These are phyloP conservation scores for Kuraishia capsulata DNA, from an alignment of 805 yeast species.

Conservation along the genomic window DNA sequence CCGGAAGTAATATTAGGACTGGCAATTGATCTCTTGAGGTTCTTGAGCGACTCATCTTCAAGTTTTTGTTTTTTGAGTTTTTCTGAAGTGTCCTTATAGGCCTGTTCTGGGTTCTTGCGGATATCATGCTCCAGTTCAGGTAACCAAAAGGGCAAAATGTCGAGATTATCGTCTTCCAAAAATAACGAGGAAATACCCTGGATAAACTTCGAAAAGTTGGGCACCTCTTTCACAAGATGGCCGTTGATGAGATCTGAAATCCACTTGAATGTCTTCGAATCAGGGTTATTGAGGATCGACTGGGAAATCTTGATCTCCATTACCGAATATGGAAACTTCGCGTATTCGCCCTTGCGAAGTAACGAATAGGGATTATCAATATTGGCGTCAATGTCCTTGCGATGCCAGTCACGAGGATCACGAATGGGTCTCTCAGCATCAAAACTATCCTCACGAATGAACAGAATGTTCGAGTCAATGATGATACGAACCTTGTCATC, in stretches of 20 bases:
- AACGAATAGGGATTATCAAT: conserved; percentile 60
- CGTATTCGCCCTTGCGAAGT: conserved; percentile 77
- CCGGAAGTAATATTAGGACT: not conserved
- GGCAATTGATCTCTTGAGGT: conserved; percentile 26
- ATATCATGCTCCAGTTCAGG: conserved; percentile 80
- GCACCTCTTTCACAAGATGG: conserved; percentile 86
- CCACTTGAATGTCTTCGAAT: conserved; percentile 52
- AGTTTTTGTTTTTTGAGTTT: conserved; percentile 38
- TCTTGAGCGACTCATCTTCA: conserved; percentile 25
- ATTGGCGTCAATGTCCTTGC: conserved; percentile 79
- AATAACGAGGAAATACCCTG: conserved; percentile 88
- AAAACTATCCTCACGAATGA: conserved; percentile 85
- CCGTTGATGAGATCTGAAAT: conserved; percentile 75
- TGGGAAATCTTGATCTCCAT: conserved; percentile 67
- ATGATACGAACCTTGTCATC: conserved; percentile 87
- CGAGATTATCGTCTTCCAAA: conserved; percentile 84
- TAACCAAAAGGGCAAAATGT: conserved; percentile 89
- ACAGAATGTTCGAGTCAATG: conserved; percentile 80
- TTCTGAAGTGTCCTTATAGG: conserved; percentile 56
- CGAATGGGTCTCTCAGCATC: conserved; percentile 82
- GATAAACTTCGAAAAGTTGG: conserved; percentile 84
- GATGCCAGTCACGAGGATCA: conserved; percentile 85
- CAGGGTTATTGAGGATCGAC: conserved; percentile 38
- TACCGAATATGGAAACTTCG: conserved; percentile 77
- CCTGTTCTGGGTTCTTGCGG: conserved; percentile 70